Base-by-base conservation (phyloP, 441 rosid genomes). In the Brassica balearica region DNA sequence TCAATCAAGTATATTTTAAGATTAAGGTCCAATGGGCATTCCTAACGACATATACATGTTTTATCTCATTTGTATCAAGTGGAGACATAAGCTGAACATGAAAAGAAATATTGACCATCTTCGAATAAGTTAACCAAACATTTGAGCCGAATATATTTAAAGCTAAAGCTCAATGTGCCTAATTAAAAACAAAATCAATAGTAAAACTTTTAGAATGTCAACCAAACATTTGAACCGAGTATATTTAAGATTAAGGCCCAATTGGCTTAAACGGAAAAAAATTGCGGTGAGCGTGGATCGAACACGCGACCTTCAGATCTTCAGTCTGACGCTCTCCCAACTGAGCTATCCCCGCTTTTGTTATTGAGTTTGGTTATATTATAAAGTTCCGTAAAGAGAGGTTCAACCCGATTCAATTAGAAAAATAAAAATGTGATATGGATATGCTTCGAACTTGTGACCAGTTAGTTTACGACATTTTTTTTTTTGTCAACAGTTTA, bases 241-340 rank as follows among this genome's bases (percentile, higher is more conserved):
- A 38, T 38, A 38, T 38, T 38, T 38, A 38, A 38, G 12, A 38
- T 38, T 8, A 38, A 38, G 46, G 46, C 12, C 46, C 4, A 38
- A 2, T 38, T 8, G 3, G 46, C 11, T 38, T 38, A 38, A 8
- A 38, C 1, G 8, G 0, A 19, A 17, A 38, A n/a, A 9, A 12
- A 60, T 6, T 91, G 96, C 92, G 91, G 91, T 89, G 90, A 90
- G 89, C 90, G 87, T 91, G 85, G 90, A 90, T 90, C 92, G 86
- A 91, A 91, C 92, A 88, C 91, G 89, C 82, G 75, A 82, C 82
- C 82, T 82, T 82, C 82, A 79, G 82, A 82, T 78, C 80, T 82
- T 82, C 82, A 79, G 85, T 82, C 78, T 75, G 80, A 82, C 82
- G 81, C 78, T 79, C 81, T 82, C 82, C 80, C 85, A 82, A 82